Conservation (phyloP, 495 filamentous ascomycete genomes). For the Penicillium soppii region DNA sequence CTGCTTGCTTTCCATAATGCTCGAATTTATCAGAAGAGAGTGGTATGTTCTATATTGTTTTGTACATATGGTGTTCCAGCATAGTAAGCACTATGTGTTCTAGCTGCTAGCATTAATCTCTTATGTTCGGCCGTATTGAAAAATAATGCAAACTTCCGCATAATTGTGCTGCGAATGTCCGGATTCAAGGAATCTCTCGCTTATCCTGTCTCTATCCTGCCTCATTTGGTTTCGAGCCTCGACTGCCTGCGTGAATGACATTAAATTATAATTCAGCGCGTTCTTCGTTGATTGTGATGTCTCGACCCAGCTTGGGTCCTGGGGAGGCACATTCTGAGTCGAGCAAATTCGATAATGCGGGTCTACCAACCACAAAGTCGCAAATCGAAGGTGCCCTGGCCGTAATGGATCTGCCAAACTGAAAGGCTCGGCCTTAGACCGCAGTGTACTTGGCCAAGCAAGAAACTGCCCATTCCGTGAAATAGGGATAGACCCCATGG, state of each 20-base stretch:
- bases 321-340: constrained; percentile 1
- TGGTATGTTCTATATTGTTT: background rate
- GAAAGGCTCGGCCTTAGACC: constrained; percentile 4
- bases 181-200: background rate
- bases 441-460: constrained; percentile 10
- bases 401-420: constrained; percentile 1
- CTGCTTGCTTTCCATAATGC: too few relatives aligned
- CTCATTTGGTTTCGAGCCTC: constrained; percentile 6
- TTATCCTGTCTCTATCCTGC: constrained; percentile 8
- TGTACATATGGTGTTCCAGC: background rate
- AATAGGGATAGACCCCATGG: constrained; percentile 7
- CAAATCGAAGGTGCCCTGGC: constrained; percentile 7
- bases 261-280: constrained; percentile 1
- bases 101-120: constrained; percentile 1
- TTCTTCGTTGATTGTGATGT: background rate
- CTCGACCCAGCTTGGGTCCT: background rate
- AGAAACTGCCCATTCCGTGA: constrained; percentile 9
- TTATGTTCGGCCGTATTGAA: background rate
- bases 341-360: constrained; percentile 9
- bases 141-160: background rate
- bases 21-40: background rate
- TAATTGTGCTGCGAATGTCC: background rate
- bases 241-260: constrained; percentile 4
- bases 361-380: constrained; percentile 9
- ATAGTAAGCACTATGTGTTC: constrained; percentile 1